phyloP scores from a whole-genome alignment of 129 eudicot genomes.

The Lactuca sativa region DNA sequence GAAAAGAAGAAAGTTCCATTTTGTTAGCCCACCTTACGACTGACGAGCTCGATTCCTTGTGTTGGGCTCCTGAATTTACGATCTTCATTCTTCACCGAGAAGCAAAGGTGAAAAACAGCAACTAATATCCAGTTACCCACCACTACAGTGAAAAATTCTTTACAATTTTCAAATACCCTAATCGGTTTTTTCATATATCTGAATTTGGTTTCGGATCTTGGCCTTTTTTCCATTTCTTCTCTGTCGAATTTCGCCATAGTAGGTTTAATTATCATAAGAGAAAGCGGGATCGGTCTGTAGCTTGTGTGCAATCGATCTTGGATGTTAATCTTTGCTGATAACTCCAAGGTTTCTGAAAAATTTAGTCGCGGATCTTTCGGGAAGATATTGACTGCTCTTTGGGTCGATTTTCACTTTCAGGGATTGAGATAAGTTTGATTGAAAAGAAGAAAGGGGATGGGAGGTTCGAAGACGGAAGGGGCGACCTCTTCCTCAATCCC shows the following conservation, averaged over 20 bases:
- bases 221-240: conserved; percentile 9
- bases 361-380: conserved; percentile 8
- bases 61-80: conserved; percentile 29
- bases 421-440: conserved; percentile 8
- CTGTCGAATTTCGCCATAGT: conserved; percentile 4
- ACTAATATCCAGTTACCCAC: not conserved
- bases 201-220: conserved; percentile 28
- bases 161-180: conserved; percentile 26
- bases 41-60: not conserved
- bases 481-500: conserved; percentile 46
- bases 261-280: conserved; percentile 7
- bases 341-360: not conserved
- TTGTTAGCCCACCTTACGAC: conserved; percentile 21
- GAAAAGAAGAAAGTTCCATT: not conserved
- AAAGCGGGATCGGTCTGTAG: conserved; percentile 1
- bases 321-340: not conserved
- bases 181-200: not conserved
- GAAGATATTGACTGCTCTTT: conserved; percentile 6
- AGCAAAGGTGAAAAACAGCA: not conserved
- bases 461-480: conserved; percentile 63
- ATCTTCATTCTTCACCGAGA: not conserved
- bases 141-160: conserved; percentile 5
- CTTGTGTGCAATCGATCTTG: conserved; percentile 12
- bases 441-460: conserved; percentile 24
- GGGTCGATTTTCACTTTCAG: conserved; percentile 7